These are phyloP conservation scores for Scheffersomyces ergatensis DNA, from an alignment of 805 yeast species.

Conservation along the genomic window DNA sequence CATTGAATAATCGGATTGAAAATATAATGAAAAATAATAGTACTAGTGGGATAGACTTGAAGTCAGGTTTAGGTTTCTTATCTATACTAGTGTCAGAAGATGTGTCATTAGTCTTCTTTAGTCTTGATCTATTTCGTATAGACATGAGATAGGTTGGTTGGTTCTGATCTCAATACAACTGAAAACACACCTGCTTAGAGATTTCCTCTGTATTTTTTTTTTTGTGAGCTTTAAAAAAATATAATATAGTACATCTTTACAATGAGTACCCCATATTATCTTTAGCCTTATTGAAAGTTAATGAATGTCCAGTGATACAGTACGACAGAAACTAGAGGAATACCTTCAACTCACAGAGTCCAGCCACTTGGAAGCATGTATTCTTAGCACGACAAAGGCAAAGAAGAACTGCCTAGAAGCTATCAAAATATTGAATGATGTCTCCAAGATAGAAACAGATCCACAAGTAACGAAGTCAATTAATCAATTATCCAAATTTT, in stretches of 20 bases:
- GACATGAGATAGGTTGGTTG: too few relatives aligned
- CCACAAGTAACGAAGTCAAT: constrained; percentile 2
- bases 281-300: neutral
- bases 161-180: too few relatives aligned
- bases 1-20: constrained; percentile 45
- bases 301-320: neutral
- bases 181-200: too few relatives aligned
- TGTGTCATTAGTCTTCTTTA: neutral
- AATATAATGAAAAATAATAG: constrained; percentile 3
- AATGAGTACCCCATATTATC: neutral
- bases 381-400: constrained; percentile 14
- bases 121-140: neutral
- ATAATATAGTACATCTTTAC: neutral
- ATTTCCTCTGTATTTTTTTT: too few relatives aligned
- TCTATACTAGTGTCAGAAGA: too few relatives aligned
- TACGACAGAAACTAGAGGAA: neutral
- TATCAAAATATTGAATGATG: constrained; percentile 20
- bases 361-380: constrained; percentile 11
- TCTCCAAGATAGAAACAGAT: constrained; percentile 8
- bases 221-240: too few relatives aligned
- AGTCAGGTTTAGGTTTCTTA: too few relatives aligned
- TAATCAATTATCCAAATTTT: constrained; percentile 14
- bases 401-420: constrained; percentile 17
- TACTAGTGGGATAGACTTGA: neutral
- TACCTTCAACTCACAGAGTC: constrained; percentile 12